Evolutionary conservation across 2,329 filamentous ascomycete species (phyloP), one percentile per base, ranked within the genome.

Genomic region (Fusarium odoratissimum): DNA sequence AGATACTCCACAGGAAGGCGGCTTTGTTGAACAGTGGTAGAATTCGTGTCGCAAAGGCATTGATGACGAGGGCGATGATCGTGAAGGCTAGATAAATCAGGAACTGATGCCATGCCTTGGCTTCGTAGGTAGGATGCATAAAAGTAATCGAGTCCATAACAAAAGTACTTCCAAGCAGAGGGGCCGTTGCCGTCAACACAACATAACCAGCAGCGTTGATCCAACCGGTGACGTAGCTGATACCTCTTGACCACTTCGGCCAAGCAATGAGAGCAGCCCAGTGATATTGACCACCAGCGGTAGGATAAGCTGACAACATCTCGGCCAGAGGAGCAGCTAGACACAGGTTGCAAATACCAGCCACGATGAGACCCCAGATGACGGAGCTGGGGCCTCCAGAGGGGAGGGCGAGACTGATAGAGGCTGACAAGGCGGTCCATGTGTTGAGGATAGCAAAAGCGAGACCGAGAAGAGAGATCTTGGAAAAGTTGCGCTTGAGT

Each of bases 201-300:
- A 93, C 90, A 90, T 91, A 93, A 21, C 91, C 91, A n/a, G 90
- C 90, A 41, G 90, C 88, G 75, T 91, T 92, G 79, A 91, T 92
- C 91, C 91, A 94, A 33, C 92, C 92, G 0, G 91, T 93, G 51
- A 90, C 87, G 84, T 91, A 94, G 51, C 90, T 91, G 16, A 93
- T 86, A 35, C 89, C 83, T 1, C 90, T 88, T 23, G 89, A 87
- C 85, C 86, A 91, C 61, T 81, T 82, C 65, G 86, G 85, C 84
- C 90, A 91, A 37, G 88, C 86, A 69, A 93, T 83, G 56, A 89
- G 82, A 60, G 91, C 91, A 6, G 91, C 92, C 92, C 91, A 93
- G 78, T 93, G 91, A 72, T 94, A 93, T 80, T 91, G 88, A 19
- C 88, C 90, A 71, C 87, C 88, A 6, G 88, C 88, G 4, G 84